phyloP scores from a whole-genome alignment of 208 protist species.

The Acanthamoeba culbertsoni region DNA sequence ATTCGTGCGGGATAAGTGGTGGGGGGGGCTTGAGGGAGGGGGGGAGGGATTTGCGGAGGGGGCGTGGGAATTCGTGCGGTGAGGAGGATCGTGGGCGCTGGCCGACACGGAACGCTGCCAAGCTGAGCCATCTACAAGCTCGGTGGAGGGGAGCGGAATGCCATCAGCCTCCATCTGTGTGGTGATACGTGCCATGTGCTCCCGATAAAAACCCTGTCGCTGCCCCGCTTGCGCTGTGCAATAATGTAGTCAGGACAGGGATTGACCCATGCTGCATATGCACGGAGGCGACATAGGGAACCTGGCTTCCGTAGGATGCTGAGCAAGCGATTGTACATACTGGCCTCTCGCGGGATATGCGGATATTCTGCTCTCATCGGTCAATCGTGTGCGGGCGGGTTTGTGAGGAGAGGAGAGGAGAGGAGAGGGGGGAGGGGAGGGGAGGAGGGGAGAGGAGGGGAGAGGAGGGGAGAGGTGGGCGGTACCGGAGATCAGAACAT shows the following conservation, averaged over 20 bases:
- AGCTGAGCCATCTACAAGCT: background rate
- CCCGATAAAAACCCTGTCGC: background rate
- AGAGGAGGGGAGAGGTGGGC: background rate
- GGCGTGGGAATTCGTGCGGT: background rate
- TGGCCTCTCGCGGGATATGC: background rate
- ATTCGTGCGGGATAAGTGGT: no score
- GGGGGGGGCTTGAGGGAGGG: no score
- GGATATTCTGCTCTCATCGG: background rate
- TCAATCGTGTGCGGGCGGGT: background rate
- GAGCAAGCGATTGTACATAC: background rate
- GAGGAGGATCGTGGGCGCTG: background rate
- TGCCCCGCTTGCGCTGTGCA: background rate
- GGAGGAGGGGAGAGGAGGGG: background rate
- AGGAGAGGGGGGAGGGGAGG: background rate
- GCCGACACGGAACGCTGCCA: no score
- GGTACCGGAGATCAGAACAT: background rate
- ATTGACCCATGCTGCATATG: background rate
- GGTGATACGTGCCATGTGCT: background rate
- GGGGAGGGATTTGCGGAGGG: no score
- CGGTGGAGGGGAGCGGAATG: background rate
- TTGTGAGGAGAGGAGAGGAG: background rate
- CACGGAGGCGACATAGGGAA: background rate
- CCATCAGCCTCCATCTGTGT: background rate
- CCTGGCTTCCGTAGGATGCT: background rate
- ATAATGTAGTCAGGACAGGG: background rate